Evolutionary conservation across 148 eudicot genomes (phyloP).

Genomic region (Chenopodium formosanum): DNA sequence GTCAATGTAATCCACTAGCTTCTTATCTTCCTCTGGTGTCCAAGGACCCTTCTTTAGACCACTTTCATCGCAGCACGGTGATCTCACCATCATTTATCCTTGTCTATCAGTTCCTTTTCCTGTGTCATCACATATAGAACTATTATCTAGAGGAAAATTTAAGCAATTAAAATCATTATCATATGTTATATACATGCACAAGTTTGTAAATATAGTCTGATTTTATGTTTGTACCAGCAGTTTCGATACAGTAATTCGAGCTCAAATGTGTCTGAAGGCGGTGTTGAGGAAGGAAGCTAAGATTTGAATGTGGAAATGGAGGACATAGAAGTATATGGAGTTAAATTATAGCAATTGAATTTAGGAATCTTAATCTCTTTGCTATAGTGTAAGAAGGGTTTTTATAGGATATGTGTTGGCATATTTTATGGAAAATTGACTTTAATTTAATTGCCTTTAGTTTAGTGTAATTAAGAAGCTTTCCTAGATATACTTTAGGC

Average conservation of each 20-base stretch:
- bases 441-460: conserved; percentile 8
- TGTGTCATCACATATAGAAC: not conserved
- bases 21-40: conserved; percentile 61
- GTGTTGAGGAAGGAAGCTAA: not conserved
- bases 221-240: not conserved
- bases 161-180: not conserved
- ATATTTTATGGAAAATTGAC: conserved; percentile 10
- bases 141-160: not conserved
- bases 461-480: conserved; percentile 16
- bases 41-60: conserved; percentile 66
- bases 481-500: not conserved
- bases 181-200: not conserved
- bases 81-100: conserved; percentile 45
- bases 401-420: conserved; percentile 6
- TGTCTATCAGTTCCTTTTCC: not conserved
- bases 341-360: not conserved
- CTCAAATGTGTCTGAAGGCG: not conserved
- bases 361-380: not conserved
- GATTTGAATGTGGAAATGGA: not conserved
- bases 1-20: conserved; percentile 42
- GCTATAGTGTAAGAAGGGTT: conserved; percentile 4
- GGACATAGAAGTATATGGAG: not conserved
- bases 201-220: not conserved
- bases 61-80: conserved; percentile 43
- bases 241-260: not conserved